Base-by-base conservation (phyloP, 441 rosid genomes). In the Populus hybrid region DNA sequence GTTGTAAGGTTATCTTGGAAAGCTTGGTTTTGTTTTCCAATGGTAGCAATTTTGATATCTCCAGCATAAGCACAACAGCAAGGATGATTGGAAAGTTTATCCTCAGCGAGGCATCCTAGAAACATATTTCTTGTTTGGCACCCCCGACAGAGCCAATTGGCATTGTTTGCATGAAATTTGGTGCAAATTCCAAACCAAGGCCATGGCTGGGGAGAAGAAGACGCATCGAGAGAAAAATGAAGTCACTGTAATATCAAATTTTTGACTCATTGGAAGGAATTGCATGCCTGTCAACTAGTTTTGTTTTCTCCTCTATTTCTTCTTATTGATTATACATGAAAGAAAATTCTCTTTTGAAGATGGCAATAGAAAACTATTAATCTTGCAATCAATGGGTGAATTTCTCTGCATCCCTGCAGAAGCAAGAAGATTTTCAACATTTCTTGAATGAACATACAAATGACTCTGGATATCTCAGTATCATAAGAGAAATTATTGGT, bases 1-100 rank as follows among this genome's bases (percentile, higher is more conserved):
- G 81, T 72, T 8, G 23, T 68, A 75, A 76, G 38, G 28, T 34
- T 23, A 42, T 20, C 71, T 73, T 42, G 32, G 36, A 64, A 69
- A 66, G 21, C 20, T 68, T 8, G 3, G 5, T 10, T 46, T 64
- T 16, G n/a, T 10, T 64, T 32, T 69, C 42, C 34, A 40, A 73
- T 32, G 24, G n/a, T 14, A 34, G 63, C 50, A 30, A 10, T 40
- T 72, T 23, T 6, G 32, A 32, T 63, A 50, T 66, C 21, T 66
- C 42, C n/a, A 10, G 20, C 59, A 1, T 36, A 36, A 36, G n/a
- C 14, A 64, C 10, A 74, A 64, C 59, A 16, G 61, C 21, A 54
- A 54, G 61, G 61, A 54, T 16, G 61, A 16, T 24, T 64, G 77
- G 10, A 0, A 28, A 5, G 23, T 5, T 34, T 34, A 10, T 42